These are phyloP conservation scores for Xylariaceae sp. DNA, from an alignment of 2,329 filamentous ascomycete species.

Conservation along the genomic window DNA sequence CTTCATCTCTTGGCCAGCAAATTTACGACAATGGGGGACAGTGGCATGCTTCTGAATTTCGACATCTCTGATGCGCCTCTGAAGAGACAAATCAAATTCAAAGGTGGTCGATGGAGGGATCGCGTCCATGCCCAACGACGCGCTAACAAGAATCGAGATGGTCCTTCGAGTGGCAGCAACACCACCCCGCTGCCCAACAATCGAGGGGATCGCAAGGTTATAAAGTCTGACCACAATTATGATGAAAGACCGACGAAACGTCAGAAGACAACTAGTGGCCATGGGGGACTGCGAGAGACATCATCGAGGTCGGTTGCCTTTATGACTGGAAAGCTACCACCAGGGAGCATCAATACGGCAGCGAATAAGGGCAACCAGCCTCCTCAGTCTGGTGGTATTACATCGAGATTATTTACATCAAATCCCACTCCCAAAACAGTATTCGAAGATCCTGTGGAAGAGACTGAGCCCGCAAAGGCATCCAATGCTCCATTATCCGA, in stretches of 20 bases:
- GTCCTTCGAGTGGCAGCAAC: slow-evolving; percentile 34
- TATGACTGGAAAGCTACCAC: slow-evolving; percentile 41
- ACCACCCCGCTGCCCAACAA: slow-evolving; percentile 34
- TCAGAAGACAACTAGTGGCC: slow-evolving; percentile 40
- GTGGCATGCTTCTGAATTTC: slow-evolving; percentile 95
- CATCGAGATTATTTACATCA: slow-evolving; percentile 90
- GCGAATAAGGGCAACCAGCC: slow-evolving; percentile 24
- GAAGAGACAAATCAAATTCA: slow-evolving; percentile 67
- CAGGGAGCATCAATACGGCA: slow-evolving; percentile 37
- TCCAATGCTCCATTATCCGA: slow-evolving; percentile 89
- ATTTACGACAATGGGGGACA: slow-evolving; percentile 74
- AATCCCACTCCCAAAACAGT: slow-evolving; percentile 76
- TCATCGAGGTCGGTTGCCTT: slow-evolving; percentile 34
- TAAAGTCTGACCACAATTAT: slow-evolving; percentile 27
- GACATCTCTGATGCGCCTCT: slow-evolving; percentile 71
- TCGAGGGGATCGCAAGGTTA: slow-evolving; percentile 24
- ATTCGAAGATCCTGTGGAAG: slow-evolving; percentile 51
- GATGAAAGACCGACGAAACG: slow-evolving; percentile 47
- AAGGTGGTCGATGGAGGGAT: slow-evolving; percentile 92
- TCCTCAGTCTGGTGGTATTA: slow-evolving; percentile 52
- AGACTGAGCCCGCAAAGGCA: slow-evolving; percentile 65
- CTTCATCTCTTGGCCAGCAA: neutral
- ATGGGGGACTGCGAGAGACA: slow-evolving; percentile 16
- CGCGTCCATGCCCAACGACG: slow-evolving; percentile 77
- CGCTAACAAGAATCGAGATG: slow-evolving; percentile 39